These are phyloP conservation scores for Arthrobotrys sphaeroides DNA, from an alignment of 2,329 filamentous ascomycete genomes.

Conservation along the genomic window DNA sequence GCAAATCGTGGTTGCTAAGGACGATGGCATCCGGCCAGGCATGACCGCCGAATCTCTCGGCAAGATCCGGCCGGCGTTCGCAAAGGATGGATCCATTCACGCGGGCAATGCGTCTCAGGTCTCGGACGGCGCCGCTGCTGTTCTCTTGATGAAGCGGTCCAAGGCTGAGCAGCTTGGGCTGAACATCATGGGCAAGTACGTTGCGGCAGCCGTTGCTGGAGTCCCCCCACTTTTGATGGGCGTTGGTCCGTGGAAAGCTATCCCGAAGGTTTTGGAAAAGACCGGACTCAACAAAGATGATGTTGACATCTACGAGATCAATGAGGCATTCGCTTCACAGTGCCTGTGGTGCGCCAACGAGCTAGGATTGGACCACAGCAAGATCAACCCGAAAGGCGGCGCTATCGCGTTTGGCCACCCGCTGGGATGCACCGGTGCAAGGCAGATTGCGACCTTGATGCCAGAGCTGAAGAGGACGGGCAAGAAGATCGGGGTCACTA, in stretches of 20 bases:
- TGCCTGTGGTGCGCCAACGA: constrained; percentile 93
- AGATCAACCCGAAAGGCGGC: constrained; percentile 97
- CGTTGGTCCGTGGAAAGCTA: constrained; percentile 92
- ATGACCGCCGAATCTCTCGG: constrained; percentile 87
- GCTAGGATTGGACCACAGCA: constrained; percentile 80
- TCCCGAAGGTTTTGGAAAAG: constrained; percentile 88
- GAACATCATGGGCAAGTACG: constrained; percentile 90
- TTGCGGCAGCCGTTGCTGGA: constrained; percentile 83
- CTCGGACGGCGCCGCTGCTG: constrained; percentile 92
- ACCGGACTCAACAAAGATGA: constrained; percentile 87
- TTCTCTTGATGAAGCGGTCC: constrained; percentile 92
- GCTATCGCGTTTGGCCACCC: constrained; percentile 97
- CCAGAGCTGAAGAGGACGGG: constrained; percentile 87
- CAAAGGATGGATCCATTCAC: constrained; percentile 91
- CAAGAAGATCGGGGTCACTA: constrained; percentile 87
- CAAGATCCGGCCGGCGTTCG: constrained; percentile 91
- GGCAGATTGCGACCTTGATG: constrained; percentile 90
- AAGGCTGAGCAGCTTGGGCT: constrained; percentile 89
- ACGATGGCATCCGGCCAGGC: constrained; percentile 86
- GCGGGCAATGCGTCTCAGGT: constrained; percentile 96
- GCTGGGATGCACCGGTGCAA: constrained; percentile 89
- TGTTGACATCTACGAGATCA: constrained; percentile 98
- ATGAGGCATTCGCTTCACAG: constrained; percentile 97
- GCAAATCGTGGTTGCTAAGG: constrained; percentile 81
- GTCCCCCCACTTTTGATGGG: constrained; percentile 96